Conservation (phyloP, 768 basidiomycete species). For the Suillus brevipes region DNA sequence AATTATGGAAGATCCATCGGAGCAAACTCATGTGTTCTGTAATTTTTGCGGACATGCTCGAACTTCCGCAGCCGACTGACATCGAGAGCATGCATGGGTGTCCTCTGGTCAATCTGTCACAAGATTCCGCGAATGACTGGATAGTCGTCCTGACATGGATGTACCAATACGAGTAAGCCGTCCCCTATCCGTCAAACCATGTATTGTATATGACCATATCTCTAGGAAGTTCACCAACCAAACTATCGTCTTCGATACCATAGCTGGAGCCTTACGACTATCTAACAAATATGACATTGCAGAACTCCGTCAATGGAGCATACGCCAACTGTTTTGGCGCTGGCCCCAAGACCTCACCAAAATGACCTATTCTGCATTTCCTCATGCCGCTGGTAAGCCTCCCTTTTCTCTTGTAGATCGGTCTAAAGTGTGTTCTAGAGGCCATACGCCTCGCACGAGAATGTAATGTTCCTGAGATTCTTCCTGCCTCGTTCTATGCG, state of each 20-base stretch:
- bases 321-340: slow-evolving; percentile 21
- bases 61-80: slow-evolving; percentile 31
- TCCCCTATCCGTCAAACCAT: not conserved
- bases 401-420: not conserved
- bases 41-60: slow-evolving; percentile 39
- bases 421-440: slow-evolving; percentile 21
- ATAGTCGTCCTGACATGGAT: slow-evolving; percentile 32
- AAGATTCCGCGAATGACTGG: slow-evolving; percentile 33
- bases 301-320: slow-evolving; percentile 28
- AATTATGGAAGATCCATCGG: slow-evolving; percentile 29
- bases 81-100: slow-evolving; percentile 33
- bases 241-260: slow-evolving; percentile 23
- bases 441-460: slow-evolving; percentile 37
- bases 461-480: slow-evolving; percentile 35
- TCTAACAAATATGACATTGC: slow-evolving; percentile 39
- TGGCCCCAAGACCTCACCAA: slow-evolving; percentile 32
- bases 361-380: slow-evolving; percentile 30
- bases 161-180: slow-evolving; percentile 34
- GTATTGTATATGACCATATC: not conserved
- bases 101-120: slow-evolving; percentile 29
- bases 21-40: slow-evolving; percentile 20
- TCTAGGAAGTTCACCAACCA: slow-evolving; percentile 27
- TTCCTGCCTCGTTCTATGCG: slow-evolving; percentile 42
- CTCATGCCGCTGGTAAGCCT: slow-evolving; percentile 33
- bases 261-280: slow-evolving; percentile 32